phyloP scores from a whole-genome alignment of 305 asterid species.

The Lippia alba region DNA sequence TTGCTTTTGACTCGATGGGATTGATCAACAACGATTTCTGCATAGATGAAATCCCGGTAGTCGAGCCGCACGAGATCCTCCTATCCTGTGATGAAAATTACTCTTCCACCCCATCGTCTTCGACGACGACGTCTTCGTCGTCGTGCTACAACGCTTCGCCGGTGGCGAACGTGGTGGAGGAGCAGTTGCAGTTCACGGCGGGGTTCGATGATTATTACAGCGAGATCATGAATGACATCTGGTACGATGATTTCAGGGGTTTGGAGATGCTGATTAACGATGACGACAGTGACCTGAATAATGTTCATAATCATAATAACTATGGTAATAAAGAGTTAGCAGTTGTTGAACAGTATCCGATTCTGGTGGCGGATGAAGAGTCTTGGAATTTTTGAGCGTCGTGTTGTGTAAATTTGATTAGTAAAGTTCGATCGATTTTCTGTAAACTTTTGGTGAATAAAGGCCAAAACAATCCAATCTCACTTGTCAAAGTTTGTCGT shows the following conservation, averaged over 20 bases:
- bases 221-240: slow-evolving; percentile 47
- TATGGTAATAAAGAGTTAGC: neutral
- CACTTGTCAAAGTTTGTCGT: neutral
- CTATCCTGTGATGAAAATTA: slow-evolving; percentile 40
- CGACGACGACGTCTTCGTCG: slow-evolving; percentile 39
- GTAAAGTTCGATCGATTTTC: slow-evolving; percentile 11
- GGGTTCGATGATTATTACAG: slow-evolving; percentile 53
- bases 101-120: slow-evolving; percentile 42
- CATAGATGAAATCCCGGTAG: slow-evolving; percentile 74
- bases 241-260: slow-evolving; percentile 62
- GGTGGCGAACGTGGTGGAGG: slow-evolving; percentile 18
- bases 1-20: slow-evolving; percentile 34
- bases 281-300: slow-evolving; percentile 26
- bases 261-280: slow-evolving; percentile 52
- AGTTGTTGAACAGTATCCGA: slow-evolving; percentile 33
- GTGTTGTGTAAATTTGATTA: slow-evolving; percentile 28
- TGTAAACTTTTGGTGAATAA: slow-evolving; percentile 33
- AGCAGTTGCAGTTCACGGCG: slow-evolving; percentile 40
- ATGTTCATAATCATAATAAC: slow-evolving; percentile 18
- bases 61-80: slow-evolving; percentile 68
- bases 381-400: slow-evolving; percentile 42
- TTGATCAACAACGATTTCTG: slow-evolving; percentile 66
- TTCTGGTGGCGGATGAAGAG: slow-evolving; percentile 38
- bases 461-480: slow-evolving; percentile 9
- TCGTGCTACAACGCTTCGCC: neutral